Evolutionary conservation across 768 basidiomycete species (phyloP), one percentile per base, ranked within the genome.

Genomic region (Leucosporidium yakuticum): DNA sequence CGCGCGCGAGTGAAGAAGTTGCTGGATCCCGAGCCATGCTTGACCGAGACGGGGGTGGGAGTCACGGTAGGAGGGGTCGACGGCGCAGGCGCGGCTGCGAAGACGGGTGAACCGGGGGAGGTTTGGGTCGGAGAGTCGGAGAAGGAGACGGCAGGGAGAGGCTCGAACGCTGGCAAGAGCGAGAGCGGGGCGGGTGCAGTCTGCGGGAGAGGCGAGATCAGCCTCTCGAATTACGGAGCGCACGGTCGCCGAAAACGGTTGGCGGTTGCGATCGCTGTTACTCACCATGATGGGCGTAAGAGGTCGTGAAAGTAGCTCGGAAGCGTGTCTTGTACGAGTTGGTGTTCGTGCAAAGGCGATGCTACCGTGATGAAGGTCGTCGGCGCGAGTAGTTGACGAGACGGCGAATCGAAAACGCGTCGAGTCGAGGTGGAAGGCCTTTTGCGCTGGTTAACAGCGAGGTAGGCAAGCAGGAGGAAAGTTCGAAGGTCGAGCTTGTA

Each of bases 1-100:
- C 68, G 64, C 12, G 31, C 25, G 31, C 68, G 64, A n/a, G 48
- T 49, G 61, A 63, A 69, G 68, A 59, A 65, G 49, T 32, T 44
- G 20, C 25, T 19, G 4, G 57, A 23, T 15, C 32, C 32, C 29
- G 56, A 57, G 51, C n/a, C 51, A 15, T 53, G 51, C n/a, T 23
- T 25, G 5, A 17, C 5, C 50, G 50, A 51, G 17, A 17, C 21
- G 7, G 50, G 50, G 50, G 50, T 21, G 55, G 55, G 55, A 17
- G 31, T 31, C 17, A 12, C 29, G 5, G 39, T 12, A 44, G 56
- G 56, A 32, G 56, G 34, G 56, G 56, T 57, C 32, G 56, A 32
- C 15, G 53, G 53, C 27, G 27, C 20, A 20, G 31, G 53, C 27
- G 31, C 27, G 11, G 53, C 53, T 2, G 31, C 27, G 53, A 31